Evolutionary conservation across 148 eudicot species (phyloP), one percentile per base, ranked within the genome.

Genomic region (Simmondsia chinensis): DNA sequence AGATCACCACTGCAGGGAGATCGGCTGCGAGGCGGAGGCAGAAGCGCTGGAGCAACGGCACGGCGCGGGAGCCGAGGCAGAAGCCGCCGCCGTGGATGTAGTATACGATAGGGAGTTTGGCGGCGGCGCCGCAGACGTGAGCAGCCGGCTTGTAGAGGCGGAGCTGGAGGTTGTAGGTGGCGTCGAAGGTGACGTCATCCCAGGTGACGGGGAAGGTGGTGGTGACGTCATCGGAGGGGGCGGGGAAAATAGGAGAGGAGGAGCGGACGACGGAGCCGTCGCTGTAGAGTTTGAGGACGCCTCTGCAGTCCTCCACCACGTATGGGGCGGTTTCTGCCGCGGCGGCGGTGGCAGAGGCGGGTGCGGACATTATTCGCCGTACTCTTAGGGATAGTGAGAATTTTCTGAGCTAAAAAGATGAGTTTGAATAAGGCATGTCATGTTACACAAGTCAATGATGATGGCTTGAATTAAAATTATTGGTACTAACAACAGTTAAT

Each of bases 131-230:
- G n/a, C n/a, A n/a, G n/a, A n/a, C n/a, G n/a, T n/a, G n/a, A n/a
- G n/a, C n/a, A n/a, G 76, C 59, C 12, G 85, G 85, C 50, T 70
- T 78, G 69, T 78, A 78, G 50, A 71, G 70, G n/a, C 81, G 75
- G 39, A 74, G 78, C 34, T 61, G 54, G 39, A 79, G 77, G 32
- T 59, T 22, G 48, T 68, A 57, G 0, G 3, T n/a, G 7, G 43
- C 10, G 43, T 79, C 75, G 15, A 70, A 79, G 2, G 46, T 28
- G 6, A 49, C 63, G 31, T 79, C 86, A 23, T 71, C 71, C 72
- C 70, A 74, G 0, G 61, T 4, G 11, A 74, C 73, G 0, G 81
- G 64, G 18, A n/a, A n/a, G n/a, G n/a, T n/a, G n/a, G n/a, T n/a
- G n/a, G 72, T 75, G 20, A 71, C 75, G 20, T 74, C 75, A 8